Percentiles rank a stretch among this genome's conserved stretches.
Conservation (phyloP, 306 rosid species). For the Dalbergia cultrata region DNA sequence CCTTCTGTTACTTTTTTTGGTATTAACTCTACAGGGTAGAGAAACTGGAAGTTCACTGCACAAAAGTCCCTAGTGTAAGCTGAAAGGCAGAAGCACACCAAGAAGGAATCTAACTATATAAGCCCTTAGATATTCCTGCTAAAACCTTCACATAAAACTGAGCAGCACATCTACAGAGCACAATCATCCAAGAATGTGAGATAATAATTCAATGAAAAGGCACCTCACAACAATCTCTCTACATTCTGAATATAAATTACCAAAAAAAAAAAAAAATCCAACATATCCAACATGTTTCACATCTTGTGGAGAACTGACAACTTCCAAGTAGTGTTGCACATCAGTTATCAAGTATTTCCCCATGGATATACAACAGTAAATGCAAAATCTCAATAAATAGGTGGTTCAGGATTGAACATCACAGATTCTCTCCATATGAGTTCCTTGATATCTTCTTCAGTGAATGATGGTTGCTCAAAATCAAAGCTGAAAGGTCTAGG, state of each 20-base stretch:
- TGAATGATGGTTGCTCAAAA: conserved; percentile 87
- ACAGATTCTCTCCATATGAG: conserved; percentile 93
- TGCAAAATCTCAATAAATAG: conserved; percentile 57
- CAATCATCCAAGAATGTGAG: conserved; percentile 39
- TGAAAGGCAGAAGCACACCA: conserved; percentile 32
- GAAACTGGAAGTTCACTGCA: neutral
- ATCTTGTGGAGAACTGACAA: conserved; percentile 16
- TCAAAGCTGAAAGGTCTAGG: conserved; percentile 81
- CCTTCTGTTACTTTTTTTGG: neutral
- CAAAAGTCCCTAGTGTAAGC: conserved; percentile 30
- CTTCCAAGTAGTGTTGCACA: conserved; percentile 37
- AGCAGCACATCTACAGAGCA: conserved; percentile 12
- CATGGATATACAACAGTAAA: conserved; percentile 46
- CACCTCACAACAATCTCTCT: conserved; percentile 25
- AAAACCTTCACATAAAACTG: neutral
- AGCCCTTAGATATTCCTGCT: conserved; percentile 38
- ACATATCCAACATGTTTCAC: conserved; percentile 21
- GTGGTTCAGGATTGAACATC: conserved; percentile 80
- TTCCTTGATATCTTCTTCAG: conserved; percentile 92
- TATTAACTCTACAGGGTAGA: conserved; percentile 18
- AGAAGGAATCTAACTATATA: neutral
- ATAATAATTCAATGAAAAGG: conserved; percentile 6
- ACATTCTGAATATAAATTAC: conserved; percentile 28
- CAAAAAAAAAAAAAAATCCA: conserved; percentile 13
- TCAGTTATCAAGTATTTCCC: conserved; percentile 44